Conservation (phyloP, 345 rosid genomes). For the Pugionium dolabratum region DNA sequence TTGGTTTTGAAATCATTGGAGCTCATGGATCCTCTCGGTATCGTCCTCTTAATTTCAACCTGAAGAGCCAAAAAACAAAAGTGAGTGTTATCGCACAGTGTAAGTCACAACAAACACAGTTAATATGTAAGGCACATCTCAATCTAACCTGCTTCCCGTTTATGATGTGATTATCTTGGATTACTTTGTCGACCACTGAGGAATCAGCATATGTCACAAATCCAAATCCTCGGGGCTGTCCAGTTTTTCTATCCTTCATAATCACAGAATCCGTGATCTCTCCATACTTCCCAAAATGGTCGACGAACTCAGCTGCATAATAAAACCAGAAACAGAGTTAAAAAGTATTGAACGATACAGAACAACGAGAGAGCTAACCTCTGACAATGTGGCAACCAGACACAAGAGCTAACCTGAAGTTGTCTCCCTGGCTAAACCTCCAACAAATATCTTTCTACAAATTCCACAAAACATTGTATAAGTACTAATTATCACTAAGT, state of each 20-base stretch:
- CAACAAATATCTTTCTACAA: slow-evolving; percentile 82
- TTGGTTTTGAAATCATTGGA: slow-evolving; percentile 83
- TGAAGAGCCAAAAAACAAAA: slow-evolving; percentile 33
- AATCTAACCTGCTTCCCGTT: slow-evolving; percentile 79
- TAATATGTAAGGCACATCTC: neutral
- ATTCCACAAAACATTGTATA: slow-evolving; percentile 45
- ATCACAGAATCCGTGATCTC: slow-evolving; percentile 95
- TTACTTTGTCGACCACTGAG: slow-evolving; percentile 83
- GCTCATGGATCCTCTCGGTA: slow-evolving; percentile 80
- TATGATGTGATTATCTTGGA: slow-evolving; percentile 69
- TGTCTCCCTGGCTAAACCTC: slow-evolving; percentile 85
- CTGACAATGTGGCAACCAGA: slow-evolving; percentile 37
- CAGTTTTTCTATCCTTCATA: slow-evolving; percentile 91
- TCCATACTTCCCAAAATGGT: slow-evolving; percentile 85
- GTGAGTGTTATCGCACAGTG: neutral
- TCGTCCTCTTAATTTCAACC: slow-evolving; percentile 95
- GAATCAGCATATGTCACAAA: slow-evolving; percentile 92
- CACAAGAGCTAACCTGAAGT: slow-evolving; percentile 64
- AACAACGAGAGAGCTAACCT: slow-evolving; percentile 27
- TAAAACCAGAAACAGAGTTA: slow-evolving; percentile 29
- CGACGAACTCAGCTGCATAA: slow-evolving; percentile 68
- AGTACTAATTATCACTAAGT: slow-evolving; percentile 36
- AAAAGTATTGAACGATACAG: slow-evolving; percentile 11
- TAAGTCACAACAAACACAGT: slow-evolving; percentile 4
- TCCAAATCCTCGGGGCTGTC: slow-evolving; percentile 96